Conservation (phyloP, 177 flowering plant genomes). For the Telopea speciosissima region DNA sequence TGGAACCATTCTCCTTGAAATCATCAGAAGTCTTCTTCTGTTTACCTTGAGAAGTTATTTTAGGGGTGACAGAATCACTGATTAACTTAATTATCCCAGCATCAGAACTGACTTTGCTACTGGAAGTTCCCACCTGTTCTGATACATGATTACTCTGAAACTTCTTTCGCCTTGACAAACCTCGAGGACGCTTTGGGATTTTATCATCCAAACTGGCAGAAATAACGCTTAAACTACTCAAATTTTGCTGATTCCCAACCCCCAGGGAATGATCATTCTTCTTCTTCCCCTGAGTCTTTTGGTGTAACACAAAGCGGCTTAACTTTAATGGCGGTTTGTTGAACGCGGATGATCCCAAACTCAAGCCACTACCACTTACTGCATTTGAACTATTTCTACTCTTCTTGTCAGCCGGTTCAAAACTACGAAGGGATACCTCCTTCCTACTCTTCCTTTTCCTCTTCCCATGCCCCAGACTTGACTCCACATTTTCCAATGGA, state of each 20-base stretch:
- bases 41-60: slow-evolving; percentile 15
- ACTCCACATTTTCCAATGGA: slow-evolving; percentile 13
- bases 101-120: slow-evolving; percentile 14
- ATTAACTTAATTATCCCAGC: slow-evolving; percentile 23
- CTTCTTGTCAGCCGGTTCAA: slow-evolving; percentile 27
- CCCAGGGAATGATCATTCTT: slow-evolving; percentile 5
- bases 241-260: slow-evolving; percentile 8
- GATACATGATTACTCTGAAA: slow-evolving; percentile 20
- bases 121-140: slow-evolving; percentile 17
- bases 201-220: slow-evolving; percentile 38
- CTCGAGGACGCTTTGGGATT: slow-evolving; percentile 58
- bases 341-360: slow-evolving; percentile 19
- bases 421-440: slow-evolving; percentile 41
- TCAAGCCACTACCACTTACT: slow-evolving; percentile 2
- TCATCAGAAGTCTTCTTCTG: slow-evolving; percentile 25
- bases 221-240: slow-evolving; percentile 25
- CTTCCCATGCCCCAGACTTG: slow-evolving; percentile 17
- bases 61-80: slow-evolving; percentile 15
- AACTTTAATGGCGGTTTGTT: slow-evolving; percentile 16
- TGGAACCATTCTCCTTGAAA: slow-evolving; percentile 26
- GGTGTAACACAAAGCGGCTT: slow-evolving; percentile 8
- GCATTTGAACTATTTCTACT: slow-evolving; percentile 34
- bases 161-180: slow-evolving; percentile 44
- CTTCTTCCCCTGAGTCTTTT: slow-evolving; percentile 9
- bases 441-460: slow-evolving; percentile 45